phyloP scores from a whole-genome alignment of 345 rosid species.

The Camelina laxa region DNA sequence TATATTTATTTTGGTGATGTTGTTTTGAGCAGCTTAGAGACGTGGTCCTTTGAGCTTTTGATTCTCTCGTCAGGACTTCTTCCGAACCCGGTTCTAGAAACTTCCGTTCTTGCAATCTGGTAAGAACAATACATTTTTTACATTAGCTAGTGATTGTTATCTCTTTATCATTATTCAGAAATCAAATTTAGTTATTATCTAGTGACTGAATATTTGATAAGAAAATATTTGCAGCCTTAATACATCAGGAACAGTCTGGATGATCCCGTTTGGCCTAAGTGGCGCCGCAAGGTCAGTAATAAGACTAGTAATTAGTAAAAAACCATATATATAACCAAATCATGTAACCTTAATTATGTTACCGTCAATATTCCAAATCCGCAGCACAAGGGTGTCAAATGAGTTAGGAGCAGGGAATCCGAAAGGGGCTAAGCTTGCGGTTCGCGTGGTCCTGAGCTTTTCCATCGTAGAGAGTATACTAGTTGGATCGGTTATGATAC shows the following conservation, averaged over 20 bases:
- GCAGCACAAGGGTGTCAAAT: constrained; percentile 64
- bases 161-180: background rate
- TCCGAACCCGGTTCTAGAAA: constrained; percentile 53
- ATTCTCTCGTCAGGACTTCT: constrained; percentile 53
- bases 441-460: constrained; percentile 49
- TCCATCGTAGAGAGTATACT: constrained; percentile 52
- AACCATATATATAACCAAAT: background rate
- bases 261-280: constrained; percentile 73
- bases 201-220: background rate
- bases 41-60: constrained; percentile 53
- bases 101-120: constrained; percentile 58
- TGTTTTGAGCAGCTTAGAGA: constrained; percentile 46
- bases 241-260: constrained; percentile 67
- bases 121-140: background rate
- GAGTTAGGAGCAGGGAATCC: constrained; percentile 66
- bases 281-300: constrained; percentile 61
- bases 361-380: background rate
- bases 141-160: background rate
- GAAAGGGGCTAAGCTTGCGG: constrained; percentile 51
- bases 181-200: background rate
- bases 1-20: background rate
- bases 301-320: constrained; percentile 3
- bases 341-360: background rate
- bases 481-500: constrained; percentile 48
- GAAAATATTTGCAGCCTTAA: constrained; percentile 55